phyloP scores from a whole-genome alignment of 202 grass and related monocot genomes.

The Zoysia matrella region DNA sequence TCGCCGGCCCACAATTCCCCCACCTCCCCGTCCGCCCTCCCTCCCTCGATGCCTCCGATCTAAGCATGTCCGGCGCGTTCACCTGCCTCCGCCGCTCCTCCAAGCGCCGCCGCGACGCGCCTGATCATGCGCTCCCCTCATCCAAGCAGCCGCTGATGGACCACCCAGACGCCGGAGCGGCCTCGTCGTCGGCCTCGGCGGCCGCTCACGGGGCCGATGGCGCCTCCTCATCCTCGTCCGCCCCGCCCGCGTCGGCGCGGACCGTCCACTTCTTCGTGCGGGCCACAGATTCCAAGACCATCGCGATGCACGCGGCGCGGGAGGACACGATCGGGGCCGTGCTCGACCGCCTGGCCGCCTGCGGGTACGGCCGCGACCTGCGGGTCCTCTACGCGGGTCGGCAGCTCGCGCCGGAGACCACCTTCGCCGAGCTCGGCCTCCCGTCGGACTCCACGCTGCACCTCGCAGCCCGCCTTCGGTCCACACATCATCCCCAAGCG shows the following conservation, averaged over 20 bases:
- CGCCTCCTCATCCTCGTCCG: not conserved
- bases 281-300: conserved; percentile 68
- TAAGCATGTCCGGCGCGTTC: conserved; percentile 67
- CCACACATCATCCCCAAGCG: conserved; percentile 65
- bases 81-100: conserved; percentile 60
- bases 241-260: not conserved
- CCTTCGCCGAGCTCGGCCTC: conserved; percentile 57
- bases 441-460: conserved; percentile 70
- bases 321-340: conserved; percentile 67
- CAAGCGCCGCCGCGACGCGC: conserved; percentile 75
- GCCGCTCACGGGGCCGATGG: not conserved
- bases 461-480: conserved; percentile 71
- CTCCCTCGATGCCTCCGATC: conserved; percentile 56
- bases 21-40: not conserved
- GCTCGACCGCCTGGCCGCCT: conserved; percentile 52
- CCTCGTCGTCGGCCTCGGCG: conserved; percentile 2
- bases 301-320: conserved; percentile 63
- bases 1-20: conserved; percentile 21
- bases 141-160: conserved; percentile 45
- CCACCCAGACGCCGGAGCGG: conserved; percentile 11
- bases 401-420: conserved; percentile 70
- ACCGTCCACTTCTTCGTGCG: conserved; percentile 86
- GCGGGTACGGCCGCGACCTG: conserved; percentile 56
- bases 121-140: conserved; percentile 56
- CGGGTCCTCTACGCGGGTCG: conserved; percentile 73